These are phyloP conservation scores for Saccharomyces hybrid DNA, from an alignment of 1,139 yeast genomes.

Conservation along the genomic window DNA sequence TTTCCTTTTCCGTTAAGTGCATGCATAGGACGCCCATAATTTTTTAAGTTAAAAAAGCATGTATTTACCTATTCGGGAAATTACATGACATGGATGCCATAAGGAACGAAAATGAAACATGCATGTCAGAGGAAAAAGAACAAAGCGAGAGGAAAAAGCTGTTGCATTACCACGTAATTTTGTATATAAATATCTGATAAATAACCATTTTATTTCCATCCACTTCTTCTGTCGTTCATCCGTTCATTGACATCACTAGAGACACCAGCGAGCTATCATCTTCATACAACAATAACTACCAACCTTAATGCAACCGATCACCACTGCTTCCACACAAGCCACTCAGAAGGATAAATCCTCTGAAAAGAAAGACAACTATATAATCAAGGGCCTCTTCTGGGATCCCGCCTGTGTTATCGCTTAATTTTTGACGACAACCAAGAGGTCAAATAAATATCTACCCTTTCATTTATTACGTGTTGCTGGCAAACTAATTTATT, in stretches of 20 bases:
- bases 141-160: neutral
- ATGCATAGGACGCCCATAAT: neutral
- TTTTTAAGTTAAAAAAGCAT: neutral
- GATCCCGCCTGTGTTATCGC: slow-evolving; percentile 28
- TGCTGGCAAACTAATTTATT: neutral
- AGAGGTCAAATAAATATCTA: neutral
- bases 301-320: slow-evolving; percentile 24
- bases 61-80: neutral
- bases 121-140: neutral
- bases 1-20: neutral
- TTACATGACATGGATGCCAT: neutral
- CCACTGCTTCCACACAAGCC: slow-evolving; percentile 15
- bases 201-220: neutral
- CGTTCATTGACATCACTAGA: neutral
- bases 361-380: slow-evolving; percentile 29
- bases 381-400: slow-evolving; percentile 23
- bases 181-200: neutral
- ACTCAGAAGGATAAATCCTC: slow-evolving; percentile 24
- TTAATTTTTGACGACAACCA: slow-evolving; percentile 2
- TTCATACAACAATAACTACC: neutral
- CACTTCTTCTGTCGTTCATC: neutral
- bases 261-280: neutral
- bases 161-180: neutral
- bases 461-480: neutral
- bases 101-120: neutral